phyloP scores from a whole-genome alignment of 108 stramenopile species.

The Skeletonema menzelii region DNA sequence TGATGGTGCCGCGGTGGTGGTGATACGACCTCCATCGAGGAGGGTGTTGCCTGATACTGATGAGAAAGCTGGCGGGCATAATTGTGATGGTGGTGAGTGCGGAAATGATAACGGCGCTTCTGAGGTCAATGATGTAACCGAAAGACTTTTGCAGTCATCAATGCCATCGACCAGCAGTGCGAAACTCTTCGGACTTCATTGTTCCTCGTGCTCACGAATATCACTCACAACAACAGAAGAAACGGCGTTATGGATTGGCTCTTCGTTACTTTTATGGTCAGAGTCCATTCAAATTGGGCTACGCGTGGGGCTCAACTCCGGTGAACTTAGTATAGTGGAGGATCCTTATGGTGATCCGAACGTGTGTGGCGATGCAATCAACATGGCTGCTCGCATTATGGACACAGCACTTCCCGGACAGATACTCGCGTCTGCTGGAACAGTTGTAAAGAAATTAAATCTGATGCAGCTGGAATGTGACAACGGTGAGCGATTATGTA shows the following conservation, averaged over 20 bases:
- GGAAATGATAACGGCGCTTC: too few relatives aligned
- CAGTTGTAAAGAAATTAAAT: conserved; percentile 15
- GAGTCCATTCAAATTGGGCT: conserved; percentile 18
- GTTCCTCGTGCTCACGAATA: conserved; percentile 2
- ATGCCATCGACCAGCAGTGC: background rate
- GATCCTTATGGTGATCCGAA: conserved; percentile 39
- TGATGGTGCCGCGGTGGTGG: conserved; percentile 35
- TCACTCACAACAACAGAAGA: conserved; percentile 22
- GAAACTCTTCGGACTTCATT: background rate
- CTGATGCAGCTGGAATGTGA: background rate
- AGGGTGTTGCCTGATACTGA: background rate
- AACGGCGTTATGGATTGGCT: conserved; percentile 36
- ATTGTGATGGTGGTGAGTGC: too few relatives aligned
- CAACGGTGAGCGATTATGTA: background rate
- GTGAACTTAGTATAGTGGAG: conserved; percentile 18
- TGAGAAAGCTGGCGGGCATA: background rate
- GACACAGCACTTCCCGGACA: conserved; percentile 30
- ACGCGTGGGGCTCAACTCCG: conserved; percentile 28
- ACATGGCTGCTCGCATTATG: conserved; percentile 29
- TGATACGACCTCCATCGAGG: conserved; percentile 12
- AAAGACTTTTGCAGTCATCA: background rate
- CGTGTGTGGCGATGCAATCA: conserved; percentile 39
- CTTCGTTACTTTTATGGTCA: conserved; percentile 29
- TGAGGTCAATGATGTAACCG: background rate
- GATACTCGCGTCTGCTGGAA: conserved; percentile 20